Evolutionary conservation across 352 stramenopile species (phyloP), one percentile per base, ranked within the genome.

Genomic region (Globisporangium rhizosaccharum): DNA sequence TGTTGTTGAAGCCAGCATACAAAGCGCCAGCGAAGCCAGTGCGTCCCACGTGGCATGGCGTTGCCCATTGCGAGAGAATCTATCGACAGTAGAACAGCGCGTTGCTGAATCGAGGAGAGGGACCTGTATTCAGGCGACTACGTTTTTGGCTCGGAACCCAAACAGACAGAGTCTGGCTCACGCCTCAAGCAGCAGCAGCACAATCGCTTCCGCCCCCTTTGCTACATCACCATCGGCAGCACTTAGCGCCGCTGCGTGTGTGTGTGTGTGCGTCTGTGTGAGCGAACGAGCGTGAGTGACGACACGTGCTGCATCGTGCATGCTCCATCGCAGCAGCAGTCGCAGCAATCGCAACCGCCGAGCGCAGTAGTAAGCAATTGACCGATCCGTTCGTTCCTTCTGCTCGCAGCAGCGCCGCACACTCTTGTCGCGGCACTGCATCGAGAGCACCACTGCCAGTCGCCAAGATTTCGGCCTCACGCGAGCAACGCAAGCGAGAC

Each of bases 401-500:
- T n/a, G 41, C 41, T 45, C 41, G 41, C 41, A 45, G 41, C 33
- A 39, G 33, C 33, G 33, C 33, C 33, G 33, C 33, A 39, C 33
- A 11, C 33, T 39, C 33, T 1, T 39, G 33, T 39, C 33, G 33
- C 33, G 33, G 33, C 33, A 48, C 17, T 25, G 42, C 15, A 48
- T 23, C n/a, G 44, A 50, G 44, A 51, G 45, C n/a, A 25, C 4
- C 28, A 30, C 28, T 30, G 28, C 28, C 33, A 39, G 33, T 39
- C 33, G 41, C 12, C 53, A 58, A 33, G 39, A 58, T 58, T 51
- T 50, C 53, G 53, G 41, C 53, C 41, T 36, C 53, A 58, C 53
- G 53, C 39, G 53, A 58, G 53, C 53, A 81, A 58, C 70, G 72
- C 70, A 82, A 79, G 65, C 70, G 73, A 53, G 73, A 82, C 51